These are phyloP conservation scores for Penicillium waksmanii DNA, from an alignment of 495 filamentous ascomycete species.

Conservation along the genomic window DNA sequence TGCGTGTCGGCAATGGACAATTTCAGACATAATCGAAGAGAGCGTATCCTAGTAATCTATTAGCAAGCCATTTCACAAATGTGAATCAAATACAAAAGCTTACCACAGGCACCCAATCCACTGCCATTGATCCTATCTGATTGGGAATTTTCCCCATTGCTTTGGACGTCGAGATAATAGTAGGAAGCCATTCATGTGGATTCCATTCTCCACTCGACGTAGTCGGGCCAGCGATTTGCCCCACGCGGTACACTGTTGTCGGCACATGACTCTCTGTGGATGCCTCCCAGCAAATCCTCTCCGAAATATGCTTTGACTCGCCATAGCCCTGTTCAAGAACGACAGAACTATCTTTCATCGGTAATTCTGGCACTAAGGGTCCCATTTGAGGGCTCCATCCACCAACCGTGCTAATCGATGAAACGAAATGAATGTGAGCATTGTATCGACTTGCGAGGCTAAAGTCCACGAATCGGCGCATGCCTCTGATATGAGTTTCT, in stretches of 20 bases:
- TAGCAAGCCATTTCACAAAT: slow-evolving; percentile 4
- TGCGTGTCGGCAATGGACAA: slow-evolving; percentile 22
- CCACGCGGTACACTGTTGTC: slow-evolving; percentile 56
- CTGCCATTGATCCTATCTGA: slow-evolving; percentile 20
- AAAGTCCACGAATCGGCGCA: slow-evolving; percentile 58
- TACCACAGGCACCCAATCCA: slow-evolving; percentile 35
- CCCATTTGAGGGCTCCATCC: slow-evolving; percentile 33
- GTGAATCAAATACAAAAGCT: slow-evolving; percentile 2
- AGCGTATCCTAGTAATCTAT: slow-evolving; percentile 22
- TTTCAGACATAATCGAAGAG: slow-evolving; percentile 25
- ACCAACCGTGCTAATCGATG: slow-evolving; percentile 54
- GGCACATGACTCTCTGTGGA: slow-evolving; percentile 41
- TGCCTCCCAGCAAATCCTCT: slow-evolving; percentile 55
- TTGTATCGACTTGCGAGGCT: slow-evolving; percentile 43
- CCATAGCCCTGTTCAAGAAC: slow-evolving; percentile 54
- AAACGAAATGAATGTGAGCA: slow-evolving; percentile 60
- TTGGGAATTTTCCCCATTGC: slow-evolving; percentile 29
- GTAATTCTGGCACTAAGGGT: slow-evolving; percentile 48
- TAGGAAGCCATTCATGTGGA: slow-evolving; percentile 40
- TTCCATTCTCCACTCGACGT: slow-evolving; percentile 37
- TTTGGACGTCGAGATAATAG: slow-evolving; percentile 39
- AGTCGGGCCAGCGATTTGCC: slow-evolving; percentile 60
- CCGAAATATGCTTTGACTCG: slow-evolving; percentile 58
- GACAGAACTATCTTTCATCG: slow-evolving; percentile 45
- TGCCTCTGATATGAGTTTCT: slow-evolving; percentile 56